Percentiles rank a stretch among this genome's conserved stretches.
Evolutionary conservation across 768 basidiomycete genomes (phyloP).

Genomic region (Termitomyces bulborhizus): DNA sequence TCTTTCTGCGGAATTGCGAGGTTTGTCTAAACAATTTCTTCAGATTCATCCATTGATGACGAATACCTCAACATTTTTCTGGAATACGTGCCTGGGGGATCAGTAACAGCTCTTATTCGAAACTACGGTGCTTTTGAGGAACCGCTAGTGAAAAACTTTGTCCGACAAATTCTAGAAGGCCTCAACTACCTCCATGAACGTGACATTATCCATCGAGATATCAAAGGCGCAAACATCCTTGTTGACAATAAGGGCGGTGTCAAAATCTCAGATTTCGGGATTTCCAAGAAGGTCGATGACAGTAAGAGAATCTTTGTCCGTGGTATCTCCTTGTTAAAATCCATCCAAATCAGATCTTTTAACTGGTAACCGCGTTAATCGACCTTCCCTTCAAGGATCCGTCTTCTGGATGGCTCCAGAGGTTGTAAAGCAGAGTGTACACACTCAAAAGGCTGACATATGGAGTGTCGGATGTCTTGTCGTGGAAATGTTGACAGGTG

Average conservation of each 20-base stretch:
- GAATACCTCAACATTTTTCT: slow-evolving; percentile 93
- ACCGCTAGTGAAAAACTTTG: slow-evolving; percentile 85
- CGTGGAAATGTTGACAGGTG: slow-evolving; percentile 95
- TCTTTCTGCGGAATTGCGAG: background rate
- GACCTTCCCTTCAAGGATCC: slow-evolving; percentile 93
- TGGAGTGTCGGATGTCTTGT: slow-evolving; percentile 96
- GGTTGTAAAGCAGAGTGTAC: slow-evolving; percentile 92
- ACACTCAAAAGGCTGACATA: slow-evolving; percentile 90
- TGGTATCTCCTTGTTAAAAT: background rate
- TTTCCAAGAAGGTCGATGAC: slow-evolving; percentile 95
- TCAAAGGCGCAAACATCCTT: slow-evolving; percentile 98
- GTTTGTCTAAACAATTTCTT: slow-evolving; percentile 1
- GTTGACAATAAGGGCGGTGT: slow-evolving; percentile 97
- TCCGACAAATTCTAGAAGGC: slow-evolving; percentile 85
- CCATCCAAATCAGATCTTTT: slow-evolving; percentile 28
- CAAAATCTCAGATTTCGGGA: slow-evolving; percentile 96
- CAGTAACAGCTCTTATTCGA: slow-evolving; percentile 80
- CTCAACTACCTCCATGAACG: slow-evolving; percentile 88
- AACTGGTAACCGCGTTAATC: slow-evolving; percentile 66
- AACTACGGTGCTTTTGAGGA: slow-evolving; percentile 97
- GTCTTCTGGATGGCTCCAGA: slow-evolving; percentile 99
- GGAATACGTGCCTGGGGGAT: slow-evolving; percentile 95
- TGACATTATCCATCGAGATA: slow-evolving; percentile 95
- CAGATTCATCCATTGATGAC: slow-evolving; percentile 92
- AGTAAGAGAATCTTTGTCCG: slow-evolving; percentile 44